Evolutionary conservation across 1,284 basidiomycete species (phyloP).

Genomic region (Fistulinella cinereoalba): DNA sequence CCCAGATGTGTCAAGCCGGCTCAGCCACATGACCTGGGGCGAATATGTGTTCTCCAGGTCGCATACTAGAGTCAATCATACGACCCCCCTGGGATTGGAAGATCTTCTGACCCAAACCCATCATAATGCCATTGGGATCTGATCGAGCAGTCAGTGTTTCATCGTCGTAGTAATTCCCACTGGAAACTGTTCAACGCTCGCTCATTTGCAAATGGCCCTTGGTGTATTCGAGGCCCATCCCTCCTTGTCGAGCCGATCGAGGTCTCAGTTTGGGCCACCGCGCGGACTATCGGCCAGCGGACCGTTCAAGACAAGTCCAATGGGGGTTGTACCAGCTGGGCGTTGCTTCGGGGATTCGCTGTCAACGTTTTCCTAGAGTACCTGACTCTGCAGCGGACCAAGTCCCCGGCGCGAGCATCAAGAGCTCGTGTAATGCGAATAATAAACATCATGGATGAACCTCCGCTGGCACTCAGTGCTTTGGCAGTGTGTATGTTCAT

Average conservation of each 20-base stretch:
- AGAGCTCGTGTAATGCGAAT: constrained; percentile 23
- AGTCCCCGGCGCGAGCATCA: constrained; percentile 18
- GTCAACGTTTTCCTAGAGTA: constrained; percentile 28
- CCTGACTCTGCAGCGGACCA: neutral
- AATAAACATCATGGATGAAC: constrained; percentile 9
- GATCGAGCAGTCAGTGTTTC: too few relatives aligned
- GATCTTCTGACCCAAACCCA: too few relatives aligned
- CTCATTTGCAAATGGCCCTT: constrained; percentile 9
- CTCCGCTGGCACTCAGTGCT: constrained; percentile 9
- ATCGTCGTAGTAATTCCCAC: too few relatives aligned
- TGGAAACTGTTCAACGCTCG: constrained; percentile 11
- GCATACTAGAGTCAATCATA: too few relatives aligned
- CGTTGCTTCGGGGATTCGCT: constrained; percentile 19
- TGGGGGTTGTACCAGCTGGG: neutral
- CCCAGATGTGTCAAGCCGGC: too few relatives aligned
- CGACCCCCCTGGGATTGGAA: too few relatives aligned
- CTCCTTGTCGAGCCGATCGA: constrained; percentile 10
- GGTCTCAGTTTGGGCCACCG: constrained; percentile 18
- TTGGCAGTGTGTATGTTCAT: constrained; percentile 6
- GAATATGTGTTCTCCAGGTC: too few relatives aligned
- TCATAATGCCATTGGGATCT: too few relatives aligned
- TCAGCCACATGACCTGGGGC: too few relatives aligned
- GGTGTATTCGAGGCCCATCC: constrained; percentile 19
- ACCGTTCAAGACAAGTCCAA: constrained; percentile 1
- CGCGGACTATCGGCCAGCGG: constrained; percentile 4